Conservation (phyloP, 2,329 filamentous ascomycete species). For the Fusarium subtropicale region DNA sequence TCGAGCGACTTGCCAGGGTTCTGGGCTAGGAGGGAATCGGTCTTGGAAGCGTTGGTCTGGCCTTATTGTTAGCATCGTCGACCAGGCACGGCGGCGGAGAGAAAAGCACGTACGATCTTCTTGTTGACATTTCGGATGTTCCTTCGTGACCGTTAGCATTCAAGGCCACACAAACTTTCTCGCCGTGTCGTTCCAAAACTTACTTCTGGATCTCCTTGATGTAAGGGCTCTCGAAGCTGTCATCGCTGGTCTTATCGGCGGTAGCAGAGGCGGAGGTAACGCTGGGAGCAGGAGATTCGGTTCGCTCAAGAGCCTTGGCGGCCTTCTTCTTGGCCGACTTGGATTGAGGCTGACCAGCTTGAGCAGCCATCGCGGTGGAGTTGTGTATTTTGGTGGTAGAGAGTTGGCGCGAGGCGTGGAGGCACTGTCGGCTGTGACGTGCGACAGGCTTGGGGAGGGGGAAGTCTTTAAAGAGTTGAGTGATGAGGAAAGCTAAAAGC, state of each 20-base stretch:
- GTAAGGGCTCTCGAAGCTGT: conserved; percentile 77
- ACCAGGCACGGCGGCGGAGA: conserved; percentile 24
- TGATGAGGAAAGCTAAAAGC: conserved; percentile 15
- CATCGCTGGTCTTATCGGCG: conserved; percentile 65
- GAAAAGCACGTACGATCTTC: conserved; percentile 78
- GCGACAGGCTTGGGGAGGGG: conserved; percentile 35
- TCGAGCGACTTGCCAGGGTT: conserved; percentile 78
- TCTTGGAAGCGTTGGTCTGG: conserved; percentile 77
- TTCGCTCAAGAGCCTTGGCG: conserved; percentile 62
- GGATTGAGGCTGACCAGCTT: conserved; percentile 69
- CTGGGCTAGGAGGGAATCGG: conserved; percentile 75
- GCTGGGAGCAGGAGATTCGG: conserved; percentile 67
- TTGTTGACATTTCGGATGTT: conserved; percentile 92
- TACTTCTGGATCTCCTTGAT: conserved; percentile 93
- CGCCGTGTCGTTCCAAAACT: conserved; percentile 47
- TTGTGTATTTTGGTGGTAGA: conserved; percentile 26
- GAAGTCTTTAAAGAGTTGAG: conserved; percentile 9
- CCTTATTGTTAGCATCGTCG: conserved; percentile 32
- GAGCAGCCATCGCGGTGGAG: conserved; percentile 66
- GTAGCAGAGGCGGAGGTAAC: conserved; percentile 59
- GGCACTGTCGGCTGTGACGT: conserved; percentile 30
- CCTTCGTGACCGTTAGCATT: conserved; percentile 60
- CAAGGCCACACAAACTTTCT: not conserved
- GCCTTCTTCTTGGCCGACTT: conserved; percentile 78
- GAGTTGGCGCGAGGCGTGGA: conserved; percentile 42